Evolutionary conservation across 768 basidiomycete species (phyloP), one percentile per base, ranked within the genome.

Genomic region (Psilocybe subaeruginosa): DNA sequence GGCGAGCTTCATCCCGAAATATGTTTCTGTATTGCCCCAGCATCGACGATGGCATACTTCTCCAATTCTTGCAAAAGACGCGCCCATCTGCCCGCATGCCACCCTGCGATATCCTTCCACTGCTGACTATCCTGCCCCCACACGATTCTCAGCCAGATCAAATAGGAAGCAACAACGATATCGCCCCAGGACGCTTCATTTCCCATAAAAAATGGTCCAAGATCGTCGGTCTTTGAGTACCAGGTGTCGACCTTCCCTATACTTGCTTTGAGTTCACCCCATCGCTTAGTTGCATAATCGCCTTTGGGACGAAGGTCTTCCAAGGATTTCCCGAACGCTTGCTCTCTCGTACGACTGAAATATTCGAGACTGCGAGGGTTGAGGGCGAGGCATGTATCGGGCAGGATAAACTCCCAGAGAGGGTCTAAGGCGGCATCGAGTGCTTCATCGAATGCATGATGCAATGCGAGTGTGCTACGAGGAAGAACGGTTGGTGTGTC

Each of bases 261-360:
- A 0, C 54, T 70, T 2, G 59, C 72, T 57, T 74, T 65, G 6
- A 78, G 31, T 48, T 69, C 65, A 33, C 66, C 63, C 79, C 79
- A 81, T 37, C 74, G 69, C 11, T 51, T 72, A 9, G 69, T 70
- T 29, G 72, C 69, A 56, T 50, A 66, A 4, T 76, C 73, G 8
- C 66, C 61, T 14, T 62, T 62, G 0, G 78, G 75, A 16, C 71
- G 50, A 31, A 76, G 52, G 27, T 75, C 73, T 68, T 81, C 79
- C 51, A 75, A 61, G 41, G 68, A 66, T 45, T 56, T 67, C 0
- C 81, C 79, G 30, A 75, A 72, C 1, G 49, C 41, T 4, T 53
- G 53, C 45, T 72, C 70, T 9, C 78, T 70, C 1, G 78, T 80
- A 3, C 58, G 64, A 16, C 76, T 66, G 66, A 79, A 84, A 49